Base-by-base conservation (phyloP, 176 grass and related monocot species). In the Areca catechu region DNA sequence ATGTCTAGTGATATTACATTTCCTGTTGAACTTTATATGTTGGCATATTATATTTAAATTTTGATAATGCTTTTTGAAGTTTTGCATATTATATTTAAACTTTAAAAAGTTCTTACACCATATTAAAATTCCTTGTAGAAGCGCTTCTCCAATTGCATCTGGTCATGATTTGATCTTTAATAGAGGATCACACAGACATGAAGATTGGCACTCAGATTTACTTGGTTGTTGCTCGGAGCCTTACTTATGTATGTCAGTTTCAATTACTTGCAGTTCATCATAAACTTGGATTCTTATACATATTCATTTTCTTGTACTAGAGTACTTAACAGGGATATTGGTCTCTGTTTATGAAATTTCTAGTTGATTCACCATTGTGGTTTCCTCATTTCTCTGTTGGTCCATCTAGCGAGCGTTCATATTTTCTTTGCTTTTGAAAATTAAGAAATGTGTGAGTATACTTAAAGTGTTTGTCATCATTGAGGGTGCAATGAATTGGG, bases 171-270 rank as follows among this genome's bases (percentile, higher is more conserved):
- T 55, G 50, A 61, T 74, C 24, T 80, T 67, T 10, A 78, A 59
- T 27, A 75, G 69, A 78, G 79, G 76, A 73, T 78, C 71, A 47
- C 49, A 72, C 22, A 76, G 70, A 19, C 73, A 81, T 10, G 85
- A 75, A 21, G 71, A 95, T 54, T 95, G 90, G 93, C 80, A 88
- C 88, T 67, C 93, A 48, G 93, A 98, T 81, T 89, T 98, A 74
- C 88, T 98, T 80, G 93, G 84, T 57, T 98, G 93, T 74, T 92
- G 93, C 79, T 84, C 93, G 57, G 93, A 98, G 63, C 93, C 93
- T 67, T 64, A 74, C 75, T 78, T 98, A 64, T 98, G 93, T 98
- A 98, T 73, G 93, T 30, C 16, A 12, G 53, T 55, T 22, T 55
- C 18, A 14, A 22, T 55, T 55, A 22, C 12, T 3, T 21, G 17